Percentiles rank a stretch among this genome's conserved stretches.
Evolutionary conservation across 2,329 filamentous ascomycete species (phyloP).

Genomic region (Ceratocystiopsis brevicomis): DNA sequence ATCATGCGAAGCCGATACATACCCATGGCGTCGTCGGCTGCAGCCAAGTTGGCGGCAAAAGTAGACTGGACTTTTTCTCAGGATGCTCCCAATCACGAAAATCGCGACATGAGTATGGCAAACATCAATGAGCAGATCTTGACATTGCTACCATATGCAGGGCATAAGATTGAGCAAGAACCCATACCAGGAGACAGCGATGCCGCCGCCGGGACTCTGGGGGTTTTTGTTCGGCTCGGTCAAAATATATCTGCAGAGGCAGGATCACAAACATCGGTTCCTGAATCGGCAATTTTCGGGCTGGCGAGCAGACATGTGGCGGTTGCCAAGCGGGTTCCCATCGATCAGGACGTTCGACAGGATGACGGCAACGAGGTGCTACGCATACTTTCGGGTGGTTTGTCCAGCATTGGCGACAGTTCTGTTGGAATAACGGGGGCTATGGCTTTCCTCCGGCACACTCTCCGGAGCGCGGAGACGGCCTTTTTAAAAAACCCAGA

Average conservation of each 20-base stretch:
- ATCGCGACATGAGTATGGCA: not conserved
- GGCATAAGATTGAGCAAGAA: not conserved
- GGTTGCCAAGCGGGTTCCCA: not conserved
- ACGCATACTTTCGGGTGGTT: not conserved
- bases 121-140: not conserved
- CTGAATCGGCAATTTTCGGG: not conserved
- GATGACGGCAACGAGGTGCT: not conserved
- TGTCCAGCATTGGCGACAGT: not conserved
- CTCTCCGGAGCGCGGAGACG: not conserved
- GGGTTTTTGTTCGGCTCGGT: not conserved
- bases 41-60: not conserved
- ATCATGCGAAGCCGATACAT: not conserved
- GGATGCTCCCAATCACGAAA: too few species aligned
- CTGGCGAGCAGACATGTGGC: not conserved
- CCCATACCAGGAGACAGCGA: not conserved
- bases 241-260: not conserved
- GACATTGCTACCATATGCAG: not conserved
- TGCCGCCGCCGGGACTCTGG: not conserved
- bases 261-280: too few species aligned
- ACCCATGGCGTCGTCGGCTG: not conserved
- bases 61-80: not conserved
- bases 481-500: not conserved
- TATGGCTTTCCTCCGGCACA: not conserved
- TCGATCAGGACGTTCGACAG: not conserved
- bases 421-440: not conserved